Evolutionary conservation across 116 monocot genomes (phyloP), one percentile per base, ranked within the genome.

Genomic region (Trichopus zeylanicus): DNA sequence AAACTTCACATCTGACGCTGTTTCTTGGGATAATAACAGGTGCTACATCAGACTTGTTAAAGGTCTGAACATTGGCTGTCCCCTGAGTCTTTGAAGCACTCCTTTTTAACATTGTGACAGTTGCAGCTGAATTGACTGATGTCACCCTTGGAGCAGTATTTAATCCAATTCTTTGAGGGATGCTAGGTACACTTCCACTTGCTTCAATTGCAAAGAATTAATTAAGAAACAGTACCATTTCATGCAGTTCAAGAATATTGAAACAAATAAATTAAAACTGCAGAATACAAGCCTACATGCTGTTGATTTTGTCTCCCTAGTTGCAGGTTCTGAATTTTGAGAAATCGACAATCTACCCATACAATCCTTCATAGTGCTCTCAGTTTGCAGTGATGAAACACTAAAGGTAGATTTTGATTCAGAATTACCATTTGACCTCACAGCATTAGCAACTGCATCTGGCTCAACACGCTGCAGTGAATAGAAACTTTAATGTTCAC

Each of bases 391-490:
- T 32, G 73, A 48, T 28, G 73, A 55, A 59, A 24, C 71, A 58
- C 67, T 73, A 26, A 69, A 52, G 54, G 63, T 56, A 21, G 79
- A 73, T 70, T 81, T 91, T 63, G 73, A 23, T 56, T 91, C 87
- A 37, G 73, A 63, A 74, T 77, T 69, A 54, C 69, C 73, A 78
- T 76, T 91, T 68, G 61, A 53, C 61, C 65, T 76, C 64, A 62
- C 64, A 68, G 64, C 56, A 68, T 34, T 66, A 63, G 75, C 59
- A 49, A 73, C 51, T 31, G 81, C 73, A 71, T 91, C 87, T 33
- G 97, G 97, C 56, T 91, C 97, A 51, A 88, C 70, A 7, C 68
- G 78, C 97, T 98, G 84, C 31, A 54, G 59, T 48, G 35, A 42
- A 72, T 53, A 34, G 54, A 26, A 16, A 51, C 9, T 51, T 24